Base-by-base conservation (phyloP, 2,329 filamentous ascomycete genomes). In the Xylaria arbuscula region DNA sequence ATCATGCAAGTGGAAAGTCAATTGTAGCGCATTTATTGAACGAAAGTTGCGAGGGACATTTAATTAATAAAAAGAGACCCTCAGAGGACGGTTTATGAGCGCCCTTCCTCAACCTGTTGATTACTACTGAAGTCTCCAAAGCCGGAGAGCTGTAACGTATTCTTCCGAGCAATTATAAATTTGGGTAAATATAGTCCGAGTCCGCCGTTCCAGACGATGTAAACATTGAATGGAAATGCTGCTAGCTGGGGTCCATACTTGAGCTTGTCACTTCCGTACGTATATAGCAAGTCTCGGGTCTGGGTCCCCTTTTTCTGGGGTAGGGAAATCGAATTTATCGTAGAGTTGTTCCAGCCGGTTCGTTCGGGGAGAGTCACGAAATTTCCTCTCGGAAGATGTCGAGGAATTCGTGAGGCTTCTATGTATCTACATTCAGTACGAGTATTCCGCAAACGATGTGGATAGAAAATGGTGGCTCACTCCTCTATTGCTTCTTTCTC, bases 291-390 rank as follows among this genome's bases (percentile, higher is more conserved):
- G 50, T 19, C 28, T 54, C 15, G 24, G 24, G 7, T n/a, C n/a
- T 19, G 6, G 15, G 1, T 54, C 50, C 17, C 28, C 50, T n/a
- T 54, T 15, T 53, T 53, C 28, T 36, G 50, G 5, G 2, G 28
- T 36, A 36, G 32, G 50, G 32, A 54, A 54, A 2, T 54, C 50
- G 28, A 54, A 54, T 36, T 54, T 54, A 7, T 54, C 17, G 17
- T 54, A 54, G 15, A 3, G 28, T 19, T 32, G 28, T 19, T 54
- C 50, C 2, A 54, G 50, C 19, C 50, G 34, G 9, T 54, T 54
- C 28, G 32, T 54, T 19, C 48, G 22, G 24, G 32, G 50, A 19
- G 50, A 54, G 50, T 54, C 50, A 19, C 50, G 8, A 32, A 19
- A 36, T n/a, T 0, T 19, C 32, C 28, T 32, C 15, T 32, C 24